Conservation (phyloP, 768 basidiomycete genomes). For the Kondoa malvinella region DNA sequence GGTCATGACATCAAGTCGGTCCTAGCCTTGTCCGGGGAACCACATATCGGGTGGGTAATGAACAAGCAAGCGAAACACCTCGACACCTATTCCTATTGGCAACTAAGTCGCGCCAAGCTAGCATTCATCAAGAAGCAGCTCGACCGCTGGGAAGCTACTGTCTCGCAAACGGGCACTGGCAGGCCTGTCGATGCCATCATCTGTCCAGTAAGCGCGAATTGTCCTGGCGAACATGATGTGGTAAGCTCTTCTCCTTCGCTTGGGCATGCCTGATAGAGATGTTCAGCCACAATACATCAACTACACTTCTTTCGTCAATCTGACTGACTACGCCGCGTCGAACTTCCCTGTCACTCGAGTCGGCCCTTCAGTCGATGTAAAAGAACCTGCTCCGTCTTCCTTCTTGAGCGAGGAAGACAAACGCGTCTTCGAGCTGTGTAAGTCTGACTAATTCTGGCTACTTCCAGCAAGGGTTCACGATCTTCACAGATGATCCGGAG, state of each 20-base stretch:
- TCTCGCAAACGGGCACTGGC: slow-evolving; percentile 43
- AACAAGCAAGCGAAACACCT: slow-evolving; percentile 27
- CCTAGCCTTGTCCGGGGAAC: slow-evolving; percentile 38
- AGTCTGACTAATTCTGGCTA: slow-evolving; percentile 25
- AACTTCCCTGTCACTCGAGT: slow-evolving; percentile 51
- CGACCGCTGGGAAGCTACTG: slow-evolving; percentile 47
- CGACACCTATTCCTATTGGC: slow-evolving; percentile 52
- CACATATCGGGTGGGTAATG: background rate
- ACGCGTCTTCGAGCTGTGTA: slow-evolving; percentile 42
- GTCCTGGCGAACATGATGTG: background rate
- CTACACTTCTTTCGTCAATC: slow-evolving; percentile 53
- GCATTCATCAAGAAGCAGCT: slow-evolving; percentile 44
- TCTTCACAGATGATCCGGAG: slow-evolving; percentile 42
- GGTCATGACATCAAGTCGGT: slow-evolving; percentile 36
- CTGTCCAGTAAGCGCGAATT: slow-evolving; percentile 34
- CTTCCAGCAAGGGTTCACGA: background rate
- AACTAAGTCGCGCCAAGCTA: slow-evolving; percentile 42
- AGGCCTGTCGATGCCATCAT: slow-evolving; percentile 63
- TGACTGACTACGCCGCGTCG: slow-evolving; percentile 48
- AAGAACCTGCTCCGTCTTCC: slow-evolving; percentile 23
- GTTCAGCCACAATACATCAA: slow-evolving; percentile 23
- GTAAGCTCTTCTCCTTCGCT: background rate
- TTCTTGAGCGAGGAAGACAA: slow-evolving; percentile 40
- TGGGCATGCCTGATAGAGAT: background rate
- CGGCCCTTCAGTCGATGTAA: slow-evolving; percentile 41